Base-by-base conservation (phyloP, 2,329 filamentous ascomycete species). In the Penicillium paneum region DNA sequence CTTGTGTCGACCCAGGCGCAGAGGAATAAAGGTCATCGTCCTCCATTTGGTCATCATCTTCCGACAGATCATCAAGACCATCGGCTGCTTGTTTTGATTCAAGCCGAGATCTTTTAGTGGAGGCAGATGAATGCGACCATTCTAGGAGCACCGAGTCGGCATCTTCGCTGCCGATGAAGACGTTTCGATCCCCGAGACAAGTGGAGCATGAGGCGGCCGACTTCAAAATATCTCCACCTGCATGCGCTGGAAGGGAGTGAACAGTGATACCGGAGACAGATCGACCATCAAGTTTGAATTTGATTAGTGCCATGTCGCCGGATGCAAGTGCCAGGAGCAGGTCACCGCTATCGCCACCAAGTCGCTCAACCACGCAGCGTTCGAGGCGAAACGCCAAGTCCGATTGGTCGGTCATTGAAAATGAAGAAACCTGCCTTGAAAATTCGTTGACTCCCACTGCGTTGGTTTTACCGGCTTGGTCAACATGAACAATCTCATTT, bases 361-460 rank as follows among this genome's bases (percentile, higher is more conserved):
- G 75, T 36, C 88, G 81, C 60, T 95, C 90, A 42, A 97, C 79
- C 26, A 82, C 79, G 71, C 90, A 94, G 10, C 86, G 85, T 74
- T 99, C 95, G 1, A 99, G 78, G 34, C 87, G 88, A 56, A 97
- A 76, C 15, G 83, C 83, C 41, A 97, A 79, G 42, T 90, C 84
- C 0, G 91, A 89, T 73, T 97, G 93, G 70, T 99, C 94, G 5
- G 84, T 82, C 70, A 99, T 85, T 47, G 87, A 84, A 66, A 97
- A 97, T 0, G 88, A 83, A 2, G 93, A 96, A 59, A 85, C 84
- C 57, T 89, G 84, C 70, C 87, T 90, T 5, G 92, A 88, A 74
- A 96, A 95, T 32, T 90, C 83, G 67, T 99, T 99, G 60, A 99
- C 90, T 4, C 89, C 93, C 55, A 97, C 88, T 2, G 91, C 93